Conservation (phyloP, 2,329 filamentous ascomycete species). For the Verticillium longisporum region DNA sequence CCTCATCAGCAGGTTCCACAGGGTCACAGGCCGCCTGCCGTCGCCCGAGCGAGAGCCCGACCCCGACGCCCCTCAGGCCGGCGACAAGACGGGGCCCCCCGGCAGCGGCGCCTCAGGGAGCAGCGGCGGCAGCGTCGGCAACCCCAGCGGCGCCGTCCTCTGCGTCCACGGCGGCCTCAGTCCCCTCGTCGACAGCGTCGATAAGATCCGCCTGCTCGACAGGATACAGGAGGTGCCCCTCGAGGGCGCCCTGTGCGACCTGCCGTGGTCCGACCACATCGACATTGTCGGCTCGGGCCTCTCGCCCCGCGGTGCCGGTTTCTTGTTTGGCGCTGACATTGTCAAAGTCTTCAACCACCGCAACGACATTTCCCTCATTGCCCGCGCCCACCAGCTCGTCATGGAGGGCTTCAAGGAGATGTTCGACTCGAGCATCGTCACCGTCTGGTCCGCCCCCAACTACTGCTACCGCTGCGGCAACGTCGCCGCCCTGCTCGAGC, state of each 20-base stretch:
- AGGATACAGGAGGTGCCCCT: conserved; percentile 97
- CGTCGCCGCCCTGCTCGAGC: conserved; percentile 87
- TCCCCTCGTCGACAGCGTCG: conserved; percentile 84
- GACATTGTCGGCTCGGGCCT: conserved; percentile 97
- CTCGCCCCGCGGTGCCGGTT: conserved; percentile 88
- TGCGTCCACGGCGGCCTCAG: conserved; percentile 94
- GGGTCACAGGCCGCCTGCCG: conserved; percentile 28
- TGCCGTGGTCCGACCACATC: conserved; percentile 96
- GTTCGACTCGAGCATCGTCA: conserved; percentile 94
- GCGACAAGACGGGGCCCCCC: conserved; percentile 59
- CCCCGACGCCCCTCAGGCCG: conserved; percentile 18
- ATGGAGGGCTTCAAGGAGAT: conserved; percentile 99
- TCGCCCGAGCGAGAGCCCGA: conserved; percentile 3
- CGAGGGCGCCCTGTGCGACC: conserved; percentile 97
- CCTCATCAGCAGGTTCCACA: conserved; percentile 65
- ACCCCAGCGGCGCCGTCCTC: conserved; percentile 74
- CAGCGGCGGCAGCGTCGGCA: conserved; percentile 56
- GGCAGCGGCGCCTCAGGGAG: conserved; percentile 72
- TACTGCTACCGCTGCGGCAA: conserved; percentile 97
- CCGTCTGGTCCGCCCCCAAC: conserved; percentile 97
- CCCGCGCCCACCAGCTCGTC: conserved; percentile 90
- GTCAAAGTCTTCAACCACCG: conserved; percentile 93
- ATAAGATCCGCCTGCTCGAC: conserved; percentile 92
- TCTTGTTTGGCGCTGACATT: conserved; percentile 91
- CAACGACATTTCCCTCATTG: conserved; percentile 88